Evolutionary conservation across 768 basidiomycete genomes (phyloP), one percentile per base, ranked within the genome.

Genomic region (Cyathus striatus): DNA sequence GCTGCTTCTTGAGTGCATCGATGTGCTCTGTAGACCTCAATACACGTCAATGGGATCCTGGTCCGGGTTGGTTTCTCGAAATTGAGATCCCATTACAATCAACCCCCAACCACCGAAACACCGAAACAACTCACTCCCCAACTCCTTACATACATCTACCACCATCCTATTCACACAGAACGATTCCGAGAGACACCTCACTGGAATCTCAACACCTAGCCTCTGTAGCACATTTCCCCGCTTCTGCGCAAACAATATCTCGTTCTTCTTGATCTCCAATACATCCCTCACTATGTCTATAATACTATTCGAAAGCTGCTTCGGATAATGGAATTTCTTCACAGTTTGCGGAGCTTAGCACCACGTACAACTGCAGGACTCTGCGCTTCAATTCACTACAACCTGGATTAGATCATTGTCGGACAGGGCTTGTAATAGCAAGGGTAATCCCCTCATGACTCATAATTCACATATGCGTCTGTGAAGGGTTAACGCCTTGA

Each of bases 141-240:
- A n/a, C n/a, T n/a, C n/a, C n/a, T n/a, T n/a, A n/a, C n/a, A n/a
- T n/a, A n/a, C n/a, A n/a, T n/a, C n/a, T n/a, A n/a, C n/a, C n/a
- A 63, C 50, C 57, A 65, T 62, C 32, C 63, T 61, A 32, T 48
- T 50, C 36, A 63, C 54, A 18, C 57, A 48, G 48, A 57, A 61
- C 6, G 54, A 51, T 27, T 65, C 63, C 1, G 63, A 63, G 2
- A 65, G 49, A 38, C 55, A 65, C 32, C 55, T 46, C 48, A 60
- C 48, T 3, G 64, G 64, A 63, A 63, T n/a, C n/a, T n/a, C n/a
- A n/a, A n/a, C n/a, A n/a, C n/a, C n/a, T n/a, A n/a, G n/a, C n/a
- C n/a, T n/a, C n/a, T n/a, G n/a, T n/a, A n/a, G n/a, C n/a, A n/a
- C n/a, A n/a, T n/a, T n/a, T n/a, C n/a, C n/a, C n/a, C n/a, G n/a